Conservation (phyloP, 2,329 filamentous ascomycete species). For the Mycosphaerelloides madeirae region DNA sequence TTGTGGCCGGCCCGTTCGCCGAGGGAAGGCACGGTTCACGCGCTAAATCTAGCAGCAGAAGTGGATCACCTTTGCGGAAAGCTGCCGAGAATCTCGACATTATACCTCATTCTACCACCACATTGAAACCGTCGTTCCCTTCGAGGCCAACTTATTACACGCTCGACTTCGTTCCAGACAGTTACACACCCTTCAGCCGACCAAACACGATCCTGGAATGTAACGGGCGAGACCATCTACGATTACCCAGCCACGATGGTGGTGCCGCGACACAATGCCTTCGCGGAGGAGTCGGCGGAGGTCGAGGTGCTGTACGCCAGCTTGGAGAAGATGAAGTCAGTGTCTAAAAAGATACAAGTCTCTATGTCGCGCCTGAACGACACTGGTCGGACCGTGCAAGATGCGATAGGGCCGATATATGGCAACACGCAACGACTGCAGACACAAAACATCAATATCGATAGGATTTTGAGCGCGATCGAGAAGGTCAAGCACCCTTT, state of each 20-base stretch:
- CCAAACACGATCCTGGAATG: not conserved
- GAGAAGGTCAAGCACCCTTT: conserved; percentile 84
- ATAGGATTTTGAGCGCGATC: conserved; percentile 78
- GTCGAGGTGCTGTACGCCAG: conserved; percentile 63
- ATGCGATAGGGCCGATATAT: conserved; percentile 87
- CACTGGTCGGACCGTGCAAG: conserved; percentile 83
- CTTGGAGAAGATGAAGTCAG: conserved; percentile 84
- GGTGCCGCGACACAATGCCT: conserved; percentile 52
- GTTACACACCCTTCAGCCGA: no score
- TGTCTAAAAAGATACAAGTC: conserved; percentile 93
- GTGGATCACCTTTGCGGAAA: no score
- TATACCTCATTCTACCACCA: no score
- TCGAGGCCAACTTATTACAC: no score
- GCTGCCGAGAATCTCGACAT: no score
- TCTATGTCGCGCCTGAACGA: conserved; percentile 78
- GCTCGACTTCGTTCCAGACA: no score
- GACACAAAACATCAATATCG: conserved; percentile 82
- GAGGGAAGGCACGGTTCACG: no score
- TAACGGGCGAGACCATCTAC: not conserved
- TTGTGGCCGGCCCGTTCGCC: no score
- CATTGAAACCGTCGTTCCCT: no score
- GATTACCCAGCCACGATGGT: conserved; percentile 46
- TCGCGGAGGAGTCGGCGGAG: conserved; percentile 63
- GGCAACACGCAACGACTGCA: conserved; percentile 88
- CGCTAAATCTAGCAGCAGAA: no score